Evolutionary conservation across 768 basidiomycete species (phyloP), one percentile per base, ranked within the genome.

Genomic region (Gloeopeniophorella convolvens): DNA sequence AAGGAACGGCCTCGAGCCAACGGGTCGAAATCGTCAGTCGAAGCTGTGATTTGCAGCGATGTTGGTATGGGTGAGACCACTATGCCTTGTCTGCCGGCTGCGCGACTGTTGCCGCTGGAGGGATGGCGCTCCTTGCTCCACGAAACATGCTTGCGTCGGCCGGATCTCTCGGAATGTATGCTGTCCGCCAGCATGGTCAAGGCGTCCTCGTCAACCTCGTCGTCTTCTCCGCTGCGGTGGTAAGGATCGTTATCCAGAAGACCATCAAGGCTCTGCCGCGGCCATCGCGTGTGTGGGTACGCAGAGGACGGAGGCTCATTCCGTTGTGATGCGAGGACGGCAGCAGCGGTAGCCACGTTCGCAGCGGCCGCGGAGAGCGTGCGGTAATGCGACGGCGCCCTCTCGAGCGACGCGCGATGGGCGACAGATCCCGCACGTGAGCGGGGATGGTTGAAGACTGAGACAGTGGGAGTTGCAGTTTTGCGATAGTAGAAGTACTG

Each of bases 401-500:
- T 70, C 45, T 83, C 85, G 27, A 72, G 54, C 1, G 81, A 79
- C 23, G 71, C 50, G 45, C 75, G 73, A 23, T 78, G 74, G 40
- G 68, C 50, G 34, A 63, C 39, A 55, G 51, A 65, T 5, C 72
- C 63, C 12, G 78, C 65, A 16, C 76, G 68, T 7, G 66, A 68
- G 24, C 74, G 77, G 28, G 71, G 45, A 42, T 66, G 72, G 16
- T 63, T 58, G 45, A 72, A 66, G 7, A 58, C 63, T 20, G 66
- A 55, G 12, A 63, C 49, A 7, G 66, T 62, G 1, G 70, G 66
- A 44, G 69, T 71, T 27, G 66, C 62, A 2, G 65, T 54, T 24
- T 60, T 62, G 15, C 66, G 63, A 60, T 92, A 95, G 68, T 95
- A 88, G 61, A 82, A 70, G 69, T 83, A 98, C 64, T 99, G 95